Percentiles rank a stretch among this genome's conserved stretches.
Evolutionary conservation across 2,329 filamentous ascomycete species (phyloP).

Genomic region (Talaromyces sp.): DNA sequence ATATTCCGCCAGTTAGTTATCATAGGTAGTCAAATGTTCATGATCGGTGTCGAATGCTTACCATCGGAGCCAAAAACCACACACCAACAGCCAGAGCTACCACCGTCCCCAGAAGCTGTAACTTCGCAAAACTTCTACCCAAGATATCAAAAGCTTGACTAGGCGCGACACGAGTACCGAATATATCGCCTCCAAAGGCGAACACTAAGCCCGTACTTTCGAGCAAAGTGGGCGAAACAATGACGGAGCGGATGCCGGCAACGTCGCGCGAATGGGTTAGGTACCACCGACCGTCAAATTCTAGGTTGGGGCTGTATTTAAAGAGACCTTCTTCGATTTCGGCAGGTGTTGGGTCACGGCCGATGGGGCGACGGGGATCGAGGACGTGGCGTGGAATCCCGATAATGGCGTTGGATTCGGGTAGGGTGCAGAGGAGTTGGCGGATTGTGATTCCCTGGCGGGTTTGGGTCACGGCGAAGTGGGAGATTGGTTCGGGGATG

Average conservation of each 20-base stretch:
- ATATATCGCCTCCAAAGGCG: constrained; percentile 81
- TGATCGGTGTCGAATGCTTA: constrained; percentile 47
- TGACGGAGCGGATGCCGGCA: constrained; percentile 67
- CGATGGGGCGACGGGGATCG: constrained; percentile 81
- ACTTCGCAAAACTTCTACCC: constrained; percentile 89
- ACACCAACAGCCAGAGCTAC: constrained; percentile 75
- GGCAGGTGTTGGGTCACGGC: constrained; percentile 72
- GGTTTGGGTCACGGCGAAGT: constrained; percentile 81
- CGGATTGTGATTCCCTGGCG: constrained; percentile 86
- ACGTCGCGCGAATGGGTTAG: constrained; percentile 81
- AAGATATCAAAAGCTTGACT: constrained; percentile 89
- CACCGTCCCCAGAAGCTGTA: constrained; percentile 80
- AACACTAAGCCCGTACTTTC: constrained; percentile 92
- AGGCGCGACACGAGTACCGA: constrained; percentile 80
- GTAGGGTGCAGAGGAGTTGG: constrained; percentile 74
- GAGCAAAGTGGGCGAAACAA: constrained; percentile 72
- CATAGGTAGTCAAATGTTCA: constrained; percentile 7
- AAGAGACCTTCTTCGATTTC: constrained; percentile 82
- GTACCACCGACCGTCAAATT: constrained; percentile 77
- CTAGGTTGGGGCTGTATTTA: constrained; percentile 71
- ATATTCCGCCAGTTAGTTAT: neutral
- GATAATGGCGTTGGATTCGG: constrained; percentile 69
- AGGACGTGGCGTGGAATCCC: constrained; percentile 75
- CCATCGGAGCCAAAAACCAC: constrained; percentile 75
- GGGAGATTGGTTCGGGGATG: constrained; percentile 72